Evolutionary conservation across 2,329 filamentous ascomycete species (phyloP), one percentile per base, ranked within the genome.

Genomic region (Fusarium albosuccineum): DNA sequence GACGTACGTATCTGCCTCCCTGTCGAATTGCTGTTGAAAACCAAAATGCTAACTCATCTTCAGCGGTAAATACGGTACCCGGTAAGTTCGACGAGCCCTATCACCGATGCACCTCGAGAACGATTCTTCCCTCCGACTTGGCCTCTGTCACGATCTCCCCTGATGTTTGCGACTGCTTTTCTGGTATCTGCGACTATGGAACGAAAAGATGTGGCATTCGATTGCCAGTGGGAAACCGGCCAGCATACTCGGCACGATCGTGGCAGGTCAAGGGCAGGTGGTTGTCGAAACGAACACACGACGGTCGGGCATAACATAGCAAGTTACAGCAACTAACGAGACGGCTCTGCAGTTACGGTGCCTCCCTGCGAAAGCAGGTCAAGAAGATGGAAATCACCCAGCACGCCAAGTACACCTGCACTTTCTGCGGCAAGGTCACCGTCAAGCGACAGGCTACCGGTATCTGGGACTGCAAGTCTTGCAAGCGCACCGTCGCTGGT

Each of bases 381-480:
- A 98, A 98, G 93, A 97, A 97, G 92, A 97, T 97, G 92, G 96
- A 98, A 91, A 92, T 98, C 83, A 92, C 93, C 79, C 96, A 98
- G 86, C 96, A 99, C 89, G 93, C 94, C 86, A 92, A 92, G 83
- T 98, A 97, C 81, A 90, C 91, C 81, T 98, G 95, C 91, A 95
- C 94, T 74, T 99, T 98, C 92, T 97, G 94, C 89, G 95, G 95
- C 81, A 98, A 98, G 91, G 91, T 90, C 82, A 92, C 91, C 77
- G 94, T 97, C 81, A 94, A 94, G 88, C 91, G 95, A 80, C 87
- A 93, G 81, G 90, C 93, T 70, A 92, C 95, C 77, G 94, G 94
- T 78, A 97, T 97, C 89, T 97, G 95, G 95, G 89, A 95, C 84
- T 99, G 96, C 92, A 91, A 89, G 84, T 88, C 91, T 66, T 98